Evolutionary conservation across 495 filamentous ascomycete genomes (phyloP), one percentile per base, ranked within the genome.

Genomic region (Physcia stellaris): DNA sequence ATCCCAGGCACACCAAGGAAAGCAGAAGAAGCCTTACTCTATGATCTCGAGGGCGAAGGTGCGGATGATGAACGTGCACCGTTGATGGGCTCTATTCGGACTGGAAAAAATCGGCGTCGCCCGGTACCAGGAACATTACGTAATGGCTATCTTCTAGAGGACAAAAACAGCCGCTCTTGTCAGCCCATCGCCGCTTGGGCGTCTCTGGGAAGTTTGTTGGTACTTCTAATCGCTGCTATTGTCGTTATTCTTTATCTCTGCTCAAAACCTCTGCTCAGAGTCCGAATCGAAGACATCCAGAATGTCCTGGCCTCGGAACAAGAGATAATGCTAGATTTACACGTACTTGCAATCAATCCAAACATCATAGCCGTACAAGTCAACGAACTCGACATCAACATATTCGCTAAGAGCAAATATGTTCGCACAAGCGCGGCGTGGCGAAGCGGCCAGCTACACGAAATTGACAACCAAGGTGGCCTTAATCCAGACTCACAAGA

Each of bases 241-340:
- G 75, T 86, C 15, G 84, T 80, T 11, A 93, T 96, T 58, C 68
- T 95, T 51, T 75, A 92, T 46, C 79, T 86, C 15, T 86, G 86
- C 27, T 92, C 86, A n/a, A 86, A 92, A 45, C 79, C 86, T 6
- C 67, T 98, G 9, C 60, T 76, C 28, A 75, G 83, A 31, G 79
- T 96, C 38, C 63, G 75, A 31, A 66, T 96, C 21, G 56, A 77
- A 28, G 76, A 77, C 27, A 81, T 98, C 43, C 73, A 78, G 46
- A 87, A 94, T 48, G 85, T 98, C 13, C 70, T 96, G 22, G 86
- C 86, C 4, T 93, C 84, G 44, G 80, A 94, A 53, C 83, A 94
- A 56, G 92, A 96, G 51, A 68, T 98, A 15, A 96, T 98, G 79
- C 41, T 98, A 44, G 88, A 98, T 50, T 63, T 96, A 6, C 74